Base-by-base conservation (phyloP, 148 eudicot species). In the Talinum fruticosum region DNA sequence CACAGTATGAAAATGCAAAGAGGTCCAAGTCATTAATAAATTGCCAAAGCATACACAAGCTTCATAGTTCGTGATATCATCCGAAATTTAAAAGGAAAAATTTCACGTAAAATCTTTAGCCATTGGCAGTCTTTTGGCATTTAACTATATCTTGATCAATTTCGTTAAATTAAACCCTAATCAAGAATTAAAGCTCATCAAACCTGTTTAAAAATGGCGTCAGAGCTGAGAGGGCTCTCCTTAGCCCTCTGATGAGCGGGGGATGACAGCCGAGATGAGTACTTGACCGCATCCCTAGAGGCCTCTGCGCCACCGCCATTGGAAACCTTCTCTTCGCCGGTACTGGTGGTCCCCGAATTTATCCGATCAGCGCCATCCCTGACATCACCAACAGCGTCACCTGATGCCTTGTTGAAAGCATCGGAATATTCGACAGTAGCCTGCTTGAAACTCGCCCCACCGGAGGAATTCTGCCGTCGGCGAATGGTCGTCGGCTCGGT, bases 201-300 rank as follows among this genome's bases (percentile, higher is more conserved):
- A 59, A 94, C 98, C 93, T 94, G 97, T 71, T 87, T 91, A 70
- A 94, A 94, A 78, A 94, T 94, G 29, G 95, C 93, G 81, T 89
- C 97, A 51, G 98, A 94, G 73, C 98, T 94, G 29, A 94, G 96
- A 41, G 98, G 98, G 82, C 92, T 88, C 83, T 94, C 98, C 84
- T 86, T 94, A 73, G 83, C 81, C 69, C 82, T 89, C 71, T 90
- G 81, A 76, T 94, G 98, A 81, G 98, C 95, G 10, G 98, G 98
- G 41, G 87, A 82, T 18, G 96, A 87, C 68, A 93, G 86, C 44
- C 98, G 82, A 76, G 86, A 91, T 68, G 83, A 76, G 23, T 82
- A 89, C 70, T 78, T 88, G 44, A 65, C 33, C 37, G 64, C 64
- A 59, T 71, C 77, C 44, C 12, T 14, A 14, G 47, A 41, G 14